Conservation (phyloP, 768 basidiomycete species). For the Glaciozyma martinii region DNA sequence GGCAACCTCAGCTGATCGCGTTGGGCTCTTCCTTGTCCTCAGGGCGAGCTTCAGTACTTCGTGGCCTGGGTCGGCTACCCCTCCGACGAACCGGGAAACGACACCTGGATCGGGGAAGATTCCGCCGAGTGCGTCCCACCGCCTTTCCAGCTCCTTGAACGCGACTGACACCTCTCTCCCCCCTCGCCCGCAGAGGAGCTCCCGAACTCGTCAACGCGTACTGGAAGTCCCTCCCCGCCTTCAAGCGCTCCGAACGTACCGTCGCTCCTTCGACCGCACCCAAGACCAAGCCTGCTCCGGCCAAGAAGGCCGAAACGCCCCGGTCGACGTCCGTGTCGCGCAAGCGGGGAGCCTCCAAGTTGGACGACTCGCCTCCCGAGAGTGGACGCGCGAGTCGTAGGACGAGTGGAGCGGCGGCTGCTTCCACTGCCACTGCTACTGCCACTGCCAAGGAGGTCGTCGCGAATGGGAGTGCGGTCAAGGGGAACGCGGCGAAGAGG, state of each 20-base stretch:
- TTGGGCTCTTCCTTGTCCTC: no score
- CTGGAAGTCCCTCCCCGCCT: neutral
- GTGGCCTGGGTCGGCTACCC: neutral
- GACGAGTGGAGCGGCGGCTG: no score
- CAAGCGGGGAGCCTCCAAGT: neutral
- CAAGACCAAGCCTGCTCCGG: neutral
- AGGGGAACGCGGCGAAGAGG: neutral
- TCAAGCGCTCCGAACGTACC: neutral
- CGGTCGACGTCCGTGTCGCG: neutral
- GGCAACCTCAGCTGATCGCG: neutral
- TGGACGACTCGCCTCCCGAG: neutral
- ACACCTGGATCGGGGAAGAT: neutral
- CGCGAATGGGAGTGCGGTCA: neutral
- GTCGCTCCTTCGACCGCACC: neutral
- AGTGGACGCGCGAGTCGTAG: no score
- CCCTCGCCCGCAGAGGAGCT: neutral
- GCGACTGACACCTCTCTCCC: no score
- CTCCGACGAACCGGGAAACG: neutral
- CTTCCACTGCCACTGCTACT: no score
- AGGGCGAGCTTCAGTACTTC: neutral
- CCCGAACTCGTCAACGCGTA: neutral
- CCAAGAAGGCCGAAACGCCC: neutral
- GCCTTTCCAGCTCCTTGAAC: no score
- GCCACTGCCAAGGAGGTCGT: neutral
- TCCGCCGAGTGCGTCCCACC: neutral